phyloP scores from a whole-genome alignment of 805 yeast species.

The Metschnikowia continentalis region DNA sequence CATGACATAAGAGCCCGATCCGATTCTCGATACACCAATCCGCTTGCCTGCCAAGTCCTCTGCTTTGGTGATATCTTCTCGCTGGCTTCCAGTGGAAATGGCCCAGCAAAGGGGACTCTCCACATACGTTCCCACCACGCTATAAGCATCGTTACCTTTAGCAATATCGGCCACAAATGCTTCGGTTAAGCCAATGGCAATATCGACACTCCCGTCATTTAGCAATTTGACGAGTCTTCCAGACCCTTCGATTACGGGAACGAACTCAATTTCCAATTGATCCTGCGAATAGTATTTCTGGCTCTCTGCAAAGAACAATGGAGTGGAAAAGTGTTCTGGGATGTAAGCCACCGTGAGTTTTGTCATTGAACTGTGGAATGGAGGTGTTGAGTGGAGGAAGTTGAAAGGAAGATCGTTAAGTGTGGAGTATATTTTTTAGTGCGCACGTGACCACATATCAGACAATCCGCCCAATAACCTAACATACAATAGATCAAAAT shows the following conservation, averaged over 20 bases:
- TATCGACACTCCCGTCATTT: conserved; percentile 58
- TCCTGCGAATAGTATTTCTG: conserved; percentile 51
- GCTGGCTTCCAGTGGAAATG: conserved; percentile 65
- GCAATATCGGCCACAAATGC: conserved; percentile 83
- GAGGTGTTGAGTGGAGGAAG: too few species aligned
- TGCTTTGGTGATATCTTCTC: conserved; percentile 51
- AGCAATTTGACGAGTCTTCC: conserved; percentile 80
- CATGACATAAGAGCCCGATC: conserved; percentile 91
- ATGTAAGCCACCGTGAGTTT: conserved; percentile 64
- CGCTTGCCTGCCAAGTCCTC: conserved; percentile 54
- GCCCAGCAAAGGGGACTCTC: conserved; percentile 89
- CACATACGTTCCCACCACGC: conserved; percentile 78
- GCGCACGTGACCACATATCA: conserved; percentile 1
- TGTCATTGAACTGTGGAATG: conserved; percentile 1
- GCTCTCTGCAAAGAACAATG: conserved; percentile 64
- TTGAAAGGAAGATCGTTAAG: neutral
- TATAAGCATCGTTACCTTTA: conserved; percentile 61
- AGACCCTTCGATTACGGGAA: conserved; percentile 80
- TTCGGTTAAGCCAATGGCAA: conserved; percentile 87
- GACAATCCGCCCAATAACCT: too few species aligned
- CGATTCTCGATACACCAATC: conserved; percentile 82
- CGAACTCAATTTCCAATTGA: conserved; percentile 54
- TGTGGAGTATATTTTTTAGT: neutral
- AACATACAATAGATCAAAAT: too few species aligned
- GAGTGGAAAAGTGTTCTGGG: conserved; percentile 92